phyloP scores from a whole-genome alignment of 108 stramenopile species.

The Schizochytrium sp. region DNA sequence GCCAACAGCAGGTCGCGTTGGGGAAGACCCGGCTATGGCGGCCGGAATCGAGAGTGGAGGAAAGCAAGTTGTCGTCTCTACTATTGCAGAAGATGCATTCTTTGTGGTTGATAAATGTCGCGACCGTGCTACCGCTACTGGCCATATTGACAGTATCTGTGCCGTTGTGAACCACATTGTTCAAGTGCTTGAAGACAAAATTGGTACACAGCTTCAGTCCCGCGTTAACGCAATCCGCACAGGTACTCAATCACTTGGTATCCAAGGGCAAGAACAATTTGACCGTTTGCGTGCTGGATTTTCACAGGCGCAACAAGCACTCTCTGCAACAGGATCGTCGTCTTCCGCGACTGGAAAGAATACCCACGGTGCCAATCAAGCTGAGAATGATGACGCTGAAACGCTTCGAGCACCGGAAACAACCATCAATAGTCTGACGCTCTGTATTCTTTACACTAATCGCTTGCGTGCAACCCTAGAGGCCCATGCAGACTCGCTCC shows the following conservation, averaged over 20 bases:
- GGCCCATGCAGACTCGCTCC: conserved; percentile 3
- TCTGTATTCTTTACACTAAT: conserved; percentile 55
- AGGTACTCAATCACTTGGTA: neutral
- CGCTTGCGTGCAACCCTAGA: conserved; percentile 38
- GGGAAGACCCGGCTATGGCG: neutral
- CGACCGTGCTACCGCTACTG: conserved; percentile 34
- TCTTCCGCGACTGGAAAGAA: neutral
- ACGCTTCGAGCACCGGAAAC: conserved; percentile 27
- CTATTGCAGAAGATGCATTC: conserved; percentile 11
- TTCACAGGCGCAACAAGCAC: conserved; percentile 42
- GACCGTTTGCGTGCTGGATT: conserved; percentile 30
- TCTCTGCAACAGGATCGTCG: neutral
- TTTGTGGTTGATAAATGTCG: conserved; percentile 48
- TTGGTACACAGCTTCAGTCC: neutral
- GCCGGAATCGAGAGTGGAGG: neutral
- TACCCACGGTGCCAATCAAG: neutral
- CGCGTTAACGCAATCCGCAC: conserved; percentile 2
- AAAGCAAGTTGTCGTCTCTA: conserved; percentile 48
- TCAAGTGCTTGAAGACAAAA: conserved; percentile 8
- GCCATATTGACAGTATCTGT: conserved; percentile 21
- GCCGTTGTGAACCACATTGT: conserved; percentile 49
- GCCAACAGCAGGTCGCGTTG: neutral
- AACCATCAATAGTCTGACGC: conserved; percentile 3
- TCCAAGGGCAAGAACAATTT: conserved; percentile 52
- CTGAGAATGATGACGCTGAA: conserved; percentile 19